These are phyloP conservation scores for Aspergillus conjunctus DNA, from an alignment of 495 filamentous ascomycete species.

Conservation along the genomic window DNA sequence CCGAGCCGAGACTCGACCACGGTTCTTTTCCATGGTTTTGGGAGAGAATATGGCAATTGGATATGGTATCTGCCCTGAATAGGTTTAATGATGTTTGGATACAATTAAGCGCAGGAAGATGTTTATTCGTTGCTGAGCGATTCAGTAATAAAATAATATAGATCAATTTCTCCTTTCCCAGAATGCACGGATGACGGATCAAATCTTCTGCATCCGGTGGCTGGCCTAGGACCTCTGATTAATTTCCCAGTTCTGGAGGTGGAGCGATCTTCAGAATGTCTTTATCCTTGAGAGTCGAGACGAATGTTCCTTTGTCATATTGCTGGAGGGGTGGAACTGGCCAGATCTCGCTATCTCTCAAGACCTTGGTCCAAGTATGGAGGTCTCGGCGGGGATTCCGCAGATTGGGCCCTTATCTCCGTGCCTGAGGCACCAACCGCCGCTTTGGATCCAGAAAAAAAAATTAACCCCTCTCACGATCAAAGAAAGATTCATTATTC, in stretches of 20 bases:
- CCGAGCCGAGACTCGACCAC: constrained; percentile 1
- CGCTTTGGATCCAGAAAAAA: constrained; percentile 18
- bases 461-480: constrained; percentile 46
- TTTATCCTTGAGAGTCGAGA: neutral
- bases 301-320: neutral
- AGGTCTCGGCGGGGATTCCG: neutral
- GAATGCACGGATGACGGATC: neutral
- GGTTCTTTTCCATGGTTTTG: too few relatives aligned
- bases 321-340: neutral
- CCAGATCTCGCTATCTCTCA: neutral
- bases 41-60: neutral
- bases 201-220: neutral
- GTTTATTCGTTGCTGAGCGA: neutral
- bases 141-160: neutral
- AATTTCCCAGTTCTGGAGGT: neutral
- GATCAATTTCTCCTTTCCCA: too few relatives aligned
- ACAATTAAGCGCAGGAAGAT: too few relatives aligned
- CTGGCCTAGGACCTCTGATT: neutral
- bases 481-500: constrained; percentile 33
- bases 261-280: neutral
- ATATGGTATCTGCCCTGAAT: too few relatives aligned
- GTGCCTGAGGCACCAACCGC: constrained; percentile 38
- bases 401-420: constrained; percentile 3
- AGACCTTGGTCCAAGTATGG: neutral
- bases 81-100: too few relatives aligned